A percentile compares a stretch with the other conserved stretches of the same genome.
These are phyloP conservation scores for Pouteria campechiana DNA, from an alignment of 179 eudicot species.

Conservation along the genomic window DNA sequence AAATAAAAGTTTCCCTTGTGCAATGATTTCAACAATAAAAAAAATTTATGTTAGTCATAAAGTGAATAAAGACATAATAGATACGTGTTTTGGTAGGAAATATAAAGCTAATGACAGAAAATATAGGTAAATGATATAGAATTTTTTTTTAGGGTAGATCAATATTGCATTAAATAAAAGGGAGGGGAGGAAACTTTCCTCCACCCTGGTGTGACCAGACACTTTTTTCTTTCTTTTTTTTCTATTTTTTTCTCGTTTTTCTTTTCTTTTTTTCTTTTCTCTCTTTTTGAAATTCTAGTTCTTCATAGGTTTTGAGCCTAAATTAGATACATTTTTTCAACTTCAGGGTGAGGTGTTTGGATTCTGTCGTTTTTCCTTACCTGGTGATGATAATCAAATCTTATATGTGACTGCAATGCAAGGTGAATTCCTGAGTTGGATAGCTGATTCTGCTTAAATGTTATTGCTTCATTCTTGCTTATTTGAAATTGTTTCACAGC, in stretches of 20 bases:
- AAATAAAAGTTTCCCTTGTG: no score
- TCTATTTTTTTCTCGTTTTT: neutral
- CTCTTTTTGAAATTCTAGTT: no score
- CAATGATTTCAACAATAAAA: no score
- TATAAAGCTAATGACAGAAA: no score
- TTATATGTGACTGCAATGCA: conserved; percentile 53
- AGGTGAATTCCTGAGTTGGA: conserved; percentile 23
- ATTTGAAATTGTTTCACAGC: conserved; percentile 14
- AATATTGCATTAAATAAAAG: no score
- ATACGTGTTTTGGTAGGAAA: no score
- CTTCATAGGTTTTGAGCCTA: neutral
- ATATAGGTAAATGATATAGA: no score
- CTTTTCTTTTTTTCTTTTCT: no score
- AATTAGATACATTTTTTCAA: neutral
- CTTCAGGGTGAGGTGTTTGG: conserved; percentile 74
- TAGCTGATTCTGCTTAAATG: neutral
- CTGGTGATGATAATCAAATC: conserved; percentile 34
- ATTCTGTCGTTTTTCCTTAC: conserved; percentile 65
- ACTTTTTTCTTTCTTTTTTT: neutral
- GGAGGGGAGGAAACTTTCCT: no score
- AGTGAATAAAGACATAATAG: no score
- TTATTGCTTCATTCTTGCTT: neutral
- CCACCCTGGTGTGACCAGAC: neutral
- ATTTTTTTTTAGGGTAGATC: no score
- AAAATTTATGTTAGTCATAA: no score